Evolutionary conservation across 2,329 filamentous ascomycete genomes (phyloP).

Genomic region (Ilyonectria destructans): DNA sequence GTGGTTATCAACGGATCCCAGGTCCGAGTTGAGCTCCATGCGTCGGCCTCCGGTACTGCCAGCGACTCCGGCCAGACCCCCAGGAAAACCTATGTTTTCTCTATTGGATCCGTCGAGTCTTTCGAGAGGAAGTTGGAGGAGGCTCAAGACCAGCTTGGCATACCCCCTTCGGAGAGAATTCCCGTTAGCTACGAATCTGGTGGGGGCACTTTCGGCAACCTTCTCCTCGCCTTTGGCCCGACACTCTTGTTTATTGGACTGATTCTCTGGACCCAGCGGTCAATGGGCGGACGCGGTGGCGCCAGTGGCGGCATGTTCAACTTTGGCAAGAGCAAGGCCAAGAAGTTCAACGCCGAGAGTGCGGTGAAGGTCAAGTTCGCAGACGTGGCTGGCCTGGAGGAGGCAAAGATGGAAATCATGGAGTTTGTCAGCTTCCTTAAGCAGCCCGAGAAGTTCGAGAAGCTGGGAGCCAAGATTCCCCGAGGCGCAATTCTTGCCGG

Average conservation of each 20-base stretch:
- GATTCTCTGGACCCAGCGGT: slow-evolving; percentile 84
- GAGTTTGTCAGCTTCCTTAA: slow-evolving; percentile 99
- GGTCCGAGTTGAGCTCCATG: slow-evolving; percentile 86
- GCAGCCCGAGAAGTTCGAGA: slow-evolving; percentile 92
- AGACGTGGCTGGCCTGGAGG: slow-evolving; percentile 97
- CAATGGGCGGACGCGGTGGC: slow-evolving; percentile 79
- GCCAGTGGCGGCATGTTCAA: slow-evolving; percentile 87
- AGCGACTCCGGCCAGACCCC: slow-evolving; percentile 46
- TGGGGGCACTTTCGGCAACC: slow-evolving; percentile 80
- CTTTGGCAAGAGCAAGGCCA: slow-evolving; percentile 95
- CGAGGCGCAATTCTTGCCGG: slow-evolving; percentile 96
- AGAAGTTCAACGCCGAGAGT: slow-evolving; percentile 97
- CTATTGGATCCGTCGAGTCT: slow-evolving; percentile 92
- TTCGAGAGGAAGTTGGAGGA: slow-evolving; percentile 93
- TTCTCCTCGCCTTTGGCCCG: slow-evolving; percentile 86
- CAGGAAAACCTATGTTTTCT: slow-evolving; percentile 82
- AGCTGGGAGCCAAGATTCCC: slow-evolving; percentile 96
- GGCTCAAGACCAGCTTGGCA: slow-evolving; percentile 89
- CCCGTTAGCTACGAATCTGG: slow-evolving; percentile 91
- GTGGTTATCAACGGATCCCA: slow-evolving; percentile 81
- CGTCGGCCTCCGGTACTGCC: slow-evolving; percentile 70
- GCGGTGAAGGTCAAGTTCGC: slow-evolving; percentile 97
- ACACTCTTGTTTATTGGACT: slow-evolving; percentile 89
- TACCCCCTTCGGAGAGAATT: slow-evolving; percentile 90
- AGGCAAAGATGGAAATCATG: slow-evolving; percentile 99